Percentiles rank a stretch among this genome's conserved stretches.
Conservation (phyloP, 305 asterid species). For the Petunia hybrid region DNA sequence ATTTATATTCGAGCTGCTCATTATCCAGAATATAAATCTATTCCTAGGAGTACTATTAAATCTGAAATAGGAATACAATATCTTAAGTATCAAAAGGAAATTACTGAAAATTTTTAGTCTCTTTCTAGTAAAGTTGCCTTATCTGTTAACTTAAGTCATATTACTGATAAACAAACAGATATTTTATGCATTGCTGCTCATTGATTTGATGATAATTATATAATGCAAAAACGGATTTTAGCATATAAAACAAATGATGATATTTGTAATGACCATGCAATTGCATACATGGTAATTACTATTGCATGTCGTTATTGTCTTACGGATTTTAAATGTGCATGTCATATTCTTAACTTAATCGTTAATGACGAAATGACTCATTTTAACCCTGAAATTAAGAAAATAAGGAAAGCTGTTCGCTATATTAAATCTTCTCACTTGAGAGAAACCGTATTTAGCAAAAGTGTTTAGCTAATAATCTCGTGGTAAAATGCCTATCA, state of each 20-base stretch:
- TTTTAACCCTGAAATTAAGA: slow-evolving; percentile 15
- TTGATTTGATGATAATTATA: slow-evolving; percentile 16
- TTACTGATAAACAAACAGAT: background rate
- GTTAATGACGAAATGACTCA: background rate
- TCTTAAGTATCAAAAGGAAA: background rate
- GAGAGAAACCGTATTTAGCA: background rate
- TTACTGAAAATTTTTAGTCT: background rate
- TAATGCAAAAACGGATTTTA: slow-evolving; percentile 11
- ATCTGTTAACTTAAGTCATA: background rate
- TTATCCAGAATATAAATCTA: slow-evolving; percentile 5
- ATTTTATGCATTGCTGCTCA: background rate
- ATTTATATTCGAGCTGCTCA: slow-evolving; percentile 2
- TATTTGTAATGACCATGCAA: background rate
- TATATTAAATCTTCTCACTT: background rate
- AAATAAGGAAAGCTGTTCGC: background rate
- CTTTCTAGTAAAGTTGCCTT: slow-evolving; percentile 2
- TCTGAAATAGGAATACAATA: slow-evolving; percentile 3
- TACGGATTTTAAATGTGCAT: background rate
- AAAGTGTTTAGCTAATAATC: slow-evolving; percentile 10
- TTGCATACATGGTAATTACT: background rate
- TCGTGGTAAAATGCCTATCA: background rate
- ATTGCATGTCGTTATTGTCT: background rate
- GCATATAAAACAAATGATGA: background rate
- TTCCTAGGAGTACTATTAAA: background rate
- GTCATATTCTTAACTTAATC: background rate